phyloP scores from a whole-genome alignment of 2,329 filamentous ascomycete species.

The Colletotrichum echinochloae region DNA sequence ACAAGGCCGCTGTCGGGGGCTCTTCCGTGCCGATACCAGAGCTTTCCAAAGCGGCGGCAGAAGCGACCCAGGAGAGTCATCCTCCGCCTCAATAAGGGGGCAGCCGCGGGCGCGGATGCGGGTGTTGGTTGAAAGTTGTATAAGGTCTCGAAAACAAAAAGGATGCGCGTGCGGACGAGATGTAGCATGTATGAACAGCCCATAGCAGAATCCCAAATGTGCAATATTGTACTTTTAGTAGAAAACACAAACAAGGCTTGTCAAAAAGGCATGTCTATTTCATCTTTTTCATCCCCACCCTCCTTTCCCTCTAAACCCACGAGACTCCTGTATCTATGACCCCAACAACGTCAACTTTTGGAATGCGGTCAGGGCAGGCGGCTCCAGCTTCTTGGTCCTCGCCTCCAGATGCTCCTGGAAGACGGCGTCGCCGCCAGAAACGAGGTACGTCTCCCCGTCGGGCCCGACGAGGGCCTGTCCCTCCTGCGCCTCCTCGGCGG shows the following conservation, averaged over 20 bases:
- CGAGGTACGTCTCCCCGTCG: conserved; percentile 47
- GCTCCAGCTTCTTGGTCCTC: conserved; percentile 57
- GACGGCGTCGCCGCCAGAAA: conserved; percentile 65
- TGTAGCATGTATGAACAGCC: conserved; percentile 34
- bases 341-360: conserved; percentile 64
- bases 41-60: neutral
- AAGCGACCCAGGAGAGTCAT: conserved; percentile 14
- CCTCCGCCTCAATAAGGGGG: conserved; percentile 28
- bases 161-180: neutral
- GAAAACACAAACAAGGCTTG: conserved; percentile 14
- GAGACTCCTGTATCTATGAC: conserved; percentile 46
- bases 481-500: conserved; percentile 42
- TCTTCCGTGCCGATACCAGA: conserved; percentile 45
- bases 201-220: conserved; percentile 39
- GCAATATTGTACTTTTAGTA: conserved; percentile 43
- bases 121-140: neutral
- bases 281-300: neutral
- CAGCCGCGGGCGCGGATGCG: neutral
- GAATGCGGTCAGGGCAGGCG: conserved; percentile 62
- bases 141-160: neutral
- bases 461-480: conserved; percentile 40
- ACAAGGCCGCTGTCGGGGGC: conserved; percentile 53
- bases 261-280: conserved; percentile 17
- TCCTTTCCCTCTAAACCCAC: neutral
- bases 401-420: conserved; percentile 63